Evolutionary conservation across 2,329 filamentous ascomycete genomes (phyloP).

Genomic region (Cladosporium sp.): DNA sequence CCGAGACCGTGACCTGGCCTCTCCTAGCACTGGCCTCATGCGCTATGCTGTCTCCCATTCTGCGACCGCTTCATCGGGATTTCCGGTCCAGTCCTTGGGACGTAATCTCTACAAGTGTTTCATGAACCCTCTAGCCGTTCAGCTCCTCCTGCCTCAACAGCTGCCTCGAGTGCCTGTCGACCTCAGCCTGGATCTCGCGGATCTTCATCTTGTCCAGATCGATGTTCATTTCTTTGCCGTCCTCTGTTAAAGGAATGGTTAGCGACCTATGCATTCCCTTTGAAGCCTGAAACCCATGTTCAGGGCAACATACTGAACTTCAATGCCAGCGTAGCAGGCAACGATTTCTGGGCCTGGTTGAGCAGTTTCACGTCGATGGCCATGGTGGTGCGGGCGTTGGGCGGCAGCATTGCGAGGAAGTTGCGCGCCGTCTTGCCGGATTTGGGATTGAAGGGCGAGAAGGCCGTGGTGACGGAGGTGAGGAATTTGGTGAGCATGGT

Average conservation of each 20-base stretch:
- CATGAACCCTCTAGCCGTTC: slow-evolving; percentile 34
- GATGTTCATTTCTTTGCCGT: slow-evolving; percentile 84
- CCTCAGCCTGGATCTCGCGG: slow-evolving; percentile 80
- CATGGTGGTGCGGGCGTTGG: slow-evolving; percentile 70
- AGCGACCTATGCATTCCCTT: background rate
- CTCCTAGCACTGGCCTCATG: background rate
- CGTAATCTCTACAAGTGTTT: too few species aligned
- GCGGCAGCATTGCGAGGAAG: slow-evolving; percentile 80
- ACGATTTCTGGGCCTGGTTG: slow-evolving; percentile 59
- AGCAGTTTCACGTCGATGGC: slow-evolving; percentile 74
- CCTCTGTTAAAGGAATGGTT: slow-evolving; percentile 57
- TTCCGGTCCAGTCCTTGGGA: too few species aligned
- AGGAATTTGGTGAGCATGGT: slow-evolving; percentile 82
- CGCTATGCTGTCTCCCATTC: background rate
- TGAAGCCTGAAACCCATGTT: too few species aligned
- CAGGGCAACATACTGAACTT: slow-evolving; percentile 69
- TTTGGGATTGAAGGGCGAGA: slow-evolving; percentile 83
- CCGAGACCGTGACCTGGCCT: too few species aligned
- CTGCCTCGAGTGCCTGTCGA: slow-evolving; percentile 80
- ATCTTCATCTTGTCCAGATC: slow-evolving; percentile 78
- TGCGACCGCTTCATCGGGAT: too few species aligned
- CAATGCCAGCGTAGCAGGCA: slow-evolving; percentile 65
- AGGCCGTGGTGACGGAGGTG: slow-evolving; percentile 77
- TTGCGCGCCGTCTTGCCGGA: slow-evolving; percentile 75
- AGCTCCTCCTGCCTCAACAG: slow-evolving; percentile 82